These are phyloP conservation scores for Acacia melanoxylon DNA, from an alignment of 306 rosid species.

Conservation along the genomic window DNA sequence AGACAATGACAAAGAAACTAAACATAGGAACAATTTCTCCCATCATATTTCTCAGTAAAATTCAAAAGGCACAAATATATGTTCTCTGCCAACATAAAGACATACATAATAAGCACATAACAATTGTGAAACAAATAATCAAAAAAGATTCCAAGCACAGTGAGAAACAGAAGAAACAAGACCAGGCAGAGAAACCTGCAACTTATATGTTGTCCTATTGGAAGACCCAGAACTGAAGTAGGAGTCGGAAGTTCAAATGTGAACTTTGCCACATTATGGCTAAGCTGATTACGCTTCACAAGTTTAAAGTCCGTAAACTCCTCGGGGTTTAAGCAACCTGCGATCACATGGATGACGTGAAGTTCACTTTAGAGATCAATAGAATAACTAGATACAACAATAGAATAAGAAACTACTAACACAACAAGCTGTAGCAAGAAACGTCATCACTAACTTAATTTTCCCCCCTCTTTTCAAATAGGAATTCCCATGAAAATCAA, in stretches of 20 bases:
- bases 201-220: conserved; percentile 98
- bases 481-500: background rate
- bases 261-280: conserved; percentile 98
- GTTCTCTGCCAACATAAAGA: conserved; percentile 15
- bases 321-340: conserved; percentile 76
- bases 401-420: background rate
- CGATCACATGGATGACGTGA: conserved; percentile 24
- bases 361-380: background rate
- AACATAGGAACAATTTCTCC: background rate
- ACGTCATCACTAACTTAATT: background rate
- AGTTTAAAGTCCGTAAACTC: conserved; percentile 77
- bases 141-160: background rate
- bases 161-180: conserved; percentile 16
- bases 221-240: conserved; percentile 91
- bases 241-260: conserved; percentile 78
- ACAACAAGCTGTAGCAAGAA: background rate
- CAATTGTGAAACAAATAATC: conserved; percentile 5
- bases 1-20: background rate
- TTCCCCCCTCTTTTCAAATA: background rate
- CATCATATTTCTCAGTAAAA: background rate
- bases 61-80: background rate
- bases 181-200: conserved; percentile 70
- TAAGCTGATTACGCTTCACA: conserved; percentile 70
- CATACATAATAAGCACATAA: background rate
- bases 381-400: background rate